phyloP scores from a whole-genome alignment of 2,329 filamentous ascomycete species.

The Colletotrichum phormii region DNA sequence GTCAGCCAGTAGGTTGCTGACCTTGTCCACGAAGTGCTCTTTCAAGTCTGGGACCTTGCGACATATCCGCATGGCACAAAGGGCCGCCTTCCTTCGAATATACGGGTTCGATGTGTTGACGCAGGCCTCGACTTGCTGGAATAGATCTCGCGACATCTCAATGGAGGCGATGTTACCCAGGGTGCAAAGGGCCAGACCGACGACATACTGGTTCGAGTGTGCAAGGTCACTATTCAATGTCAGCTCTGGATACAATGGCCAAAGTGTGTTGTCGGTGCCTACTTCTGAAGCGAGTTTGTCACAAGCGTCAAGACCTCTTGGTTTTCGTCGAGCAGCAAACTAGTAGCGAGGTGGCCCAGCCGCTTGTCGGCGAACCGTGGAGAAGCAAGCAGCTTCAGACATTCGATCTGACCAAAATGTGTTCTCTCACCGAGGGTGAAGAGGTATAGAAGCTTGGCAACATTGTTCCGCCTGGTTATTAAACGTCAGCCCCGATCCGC shows the following conservation, averaged over 20 bases:
- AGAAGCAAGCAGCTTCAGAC: constrained; percentile 94
- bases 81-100: constrained; percentile 93
- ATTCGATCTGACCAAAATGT: constrained; percentile 99
- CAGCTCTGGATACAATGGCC: constrained; percentile 42
- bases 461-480: constrained; percentile 87
- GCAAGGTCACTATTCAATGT: constrained; percentile 80
- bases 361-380: constrained; percentile 98
- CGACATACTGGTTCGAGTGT: constrained; percentile 98
- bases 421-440: constrained; percentile 98
- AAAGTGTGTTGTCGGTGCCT: constrained; percentile 38
- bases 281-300: constrained; percentile 99
- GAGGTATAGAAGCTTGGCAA: constrained; percentile 96
- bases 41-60: constrained; percentile 97
- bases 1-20: constrained; percentile 87
- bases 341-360: constrained; percentile 94
- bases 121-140: constrained; percentile 93
- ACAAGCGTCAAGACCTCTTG: constrained; percentile 97
- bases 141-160: constrained; percentile 98
- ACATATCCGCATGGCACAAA: constrained; percentile 99
- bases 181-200: constrained; percentile 94
- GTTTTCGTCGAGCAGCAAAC: constrained; percentile 96
- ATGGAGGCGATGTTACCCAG: constrained; percentile 97
- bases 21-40: constrained; percentile 97
- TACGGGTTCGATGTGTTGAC: constrained; percentile 97
- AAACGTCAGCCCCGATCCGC: constrained; percentile 31